These are phyloP conservation scores for Terana coerulea DNA, from an alignment of 768 basidiomycete species.

Conservation along the genomic window DNA sequence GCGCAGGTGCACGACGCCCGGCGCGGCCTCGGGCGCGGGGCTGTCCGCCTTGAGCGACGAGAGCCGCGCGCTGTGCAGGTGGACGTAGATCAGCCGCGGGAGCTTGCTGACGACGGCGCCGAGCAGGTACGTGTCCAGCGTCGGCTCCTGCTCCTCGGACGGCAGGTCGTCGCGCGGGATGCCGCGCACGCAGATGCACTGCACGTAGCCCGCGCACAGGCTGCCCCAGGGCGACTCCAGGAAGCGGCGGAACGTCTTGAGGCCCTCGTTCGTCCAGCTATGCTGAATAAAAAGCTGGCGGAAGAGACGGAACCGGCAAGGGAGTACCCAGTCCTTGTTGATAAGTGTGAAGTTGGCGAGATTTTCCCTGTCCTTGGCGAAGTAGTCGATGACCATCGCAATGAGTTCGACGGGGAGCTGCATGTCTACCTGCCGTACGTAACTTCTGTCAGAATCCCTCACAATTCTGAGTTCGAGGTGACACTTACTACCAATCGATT, in stretches of 20 bases:
- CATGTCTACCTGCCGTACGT: too few relatives aligned
- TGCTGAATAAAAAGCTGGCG: neutral
- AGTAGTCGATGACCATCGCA: conserved; percentile 8
- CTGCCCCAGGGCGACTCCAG: conserved; percentile 1
- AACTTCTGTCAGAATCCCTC: too few relatives aligned
- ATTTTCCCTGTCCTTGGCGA: neutral
- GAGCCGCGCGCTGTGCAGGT: conserved; percentile 1
- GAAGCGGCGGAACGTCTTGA: conserved; percentile 4
- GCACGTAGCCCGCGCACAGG: neutral
- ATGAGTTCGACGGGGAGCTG: conserved; percentile 7
- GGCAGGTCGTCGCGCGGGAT: neutral
- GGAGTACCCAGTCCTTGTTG: conserved; percentile 1
- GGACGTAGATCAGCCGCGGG: neutral
- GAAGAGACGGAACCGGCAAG: conserved; percentile 12
- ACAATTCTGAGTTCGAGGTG: too few relatives aligned
- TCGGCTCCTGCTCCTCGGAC: conserved; percentile 4
- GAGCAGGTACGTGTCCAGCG: conserved; percentile 2
- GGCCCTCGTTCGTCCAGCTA: neutral
- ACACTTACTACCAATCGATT: too few relatives aligned
- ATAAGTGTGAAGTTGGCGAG: conserved; percentile 1
- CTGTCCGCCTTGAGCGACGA: neutral
- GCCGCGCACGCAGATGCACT: neutral
- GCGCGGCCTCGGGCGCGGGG: neutral
- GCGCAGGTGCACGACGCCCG: neutral
- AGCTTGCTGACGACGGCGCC: conserved; percentile 6